Evolutionary conservation across 495 filamentous ascomycete genomes (phyloP).

Genomic region (Penicillium nucicola): DNA sequence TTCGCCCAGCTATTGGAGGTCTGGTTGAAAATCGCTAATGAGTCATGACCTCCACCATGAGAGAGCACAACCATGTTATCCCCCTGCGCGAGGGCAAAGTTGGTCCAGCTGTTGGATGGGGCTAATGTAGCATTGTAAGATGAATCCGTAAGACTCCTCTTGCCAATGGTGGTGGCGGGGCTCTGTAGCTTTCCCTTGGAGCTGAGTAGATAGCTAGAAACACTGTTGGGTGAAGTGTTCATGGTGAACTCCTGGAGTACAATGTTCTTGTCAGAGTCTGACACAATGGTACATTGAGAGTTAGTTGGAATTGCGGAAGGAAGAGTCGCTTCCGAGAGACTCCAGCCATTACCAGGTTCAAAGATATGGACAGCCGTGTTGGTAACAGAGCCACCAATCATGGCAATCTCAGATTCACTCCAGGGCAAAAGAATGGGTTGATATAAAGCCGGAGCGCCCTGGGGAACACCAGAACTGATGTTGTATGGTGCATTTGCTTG

Average conservation of each 20-base stretch:
- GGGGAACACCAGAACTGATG: conserved; percentile 46
- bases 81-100: conserved; percentile 59
- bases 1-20: conserved; percentile 79
- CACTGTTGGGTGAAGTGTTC: conserved; percentile 69
- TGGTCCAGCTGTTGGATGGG: conserved; percentile 57
- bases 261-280: conserved; percentile 74
- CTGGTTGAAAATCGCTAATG: conserved; percentile 76
- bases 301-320: conserved; percentile 54
- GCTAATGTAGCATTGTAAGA: conserved; percentile 79
- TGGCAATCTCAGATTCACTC: conserved; percentile 65
- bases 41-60: conserved; percentile 61
- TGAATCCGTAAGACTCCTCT: conserved; percentile 56
- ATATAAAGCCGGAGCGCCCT: conserved; percentile 58
- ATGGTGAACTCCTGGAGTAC: conserved; percentile 81
- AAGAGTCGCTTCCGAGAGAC: conserved; percentile 57
- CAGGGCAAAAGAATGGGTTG: conserved; percentile 74
- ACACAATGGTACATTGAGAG: conserved; percentile 60
- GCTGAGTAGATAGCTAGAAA: conserved; percentile 60
- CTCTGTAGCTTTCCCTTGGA: conserved; percentile 38
- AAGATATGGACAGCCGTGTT: conserved; percentile 71
- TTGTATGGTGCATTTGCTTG: conserved; percentile 56
- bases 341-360: conserved; percentile 56
- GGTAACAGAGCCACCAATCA: conserved; percentile 68
- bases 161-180: conserved; percentile 34
- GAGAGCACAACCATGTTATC: conserved; percentile 68